phyloP scores from a whole-genome alignment of 495 filamentous ascomycete species.

The Glarea lozoyensis region DNA sequence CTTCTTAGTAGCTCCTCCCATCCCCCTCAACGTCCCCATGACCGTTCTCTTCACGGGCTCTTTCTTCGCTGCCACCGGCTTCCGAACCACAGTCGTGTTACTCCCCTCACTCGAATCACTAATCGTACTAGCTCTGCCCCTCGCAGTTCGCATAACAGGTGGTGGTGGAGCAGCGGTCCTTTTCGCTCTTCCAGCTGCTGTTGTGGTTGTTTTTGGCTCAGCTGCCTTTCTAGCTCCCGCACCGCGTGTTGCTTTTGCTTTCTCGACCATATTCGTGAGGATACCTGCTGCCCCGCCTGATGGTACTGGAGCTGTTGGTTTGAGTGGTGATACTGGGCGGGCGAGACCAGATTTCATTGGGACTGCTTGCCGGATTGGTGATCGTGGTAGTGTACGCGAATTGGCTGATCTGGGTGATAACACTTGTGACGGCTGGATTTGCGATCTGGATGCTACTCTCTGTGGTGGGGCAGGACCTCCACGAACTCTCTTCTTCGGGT shows the following conservation, averaged over 20 bases:
- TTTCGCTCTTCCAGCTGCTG: constrained; percentile 23
- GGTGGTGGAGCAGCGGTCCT: constrained; percentile 27
- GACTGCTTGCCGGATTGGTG: constrained; percentile 40
- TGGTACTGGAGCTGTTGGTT: constrained; percentile 31
- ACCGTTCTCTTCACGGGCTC: constrained; percentile 27
- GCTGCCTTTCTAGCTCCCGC: constrained; percentile 30
- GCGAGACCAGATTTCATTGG: constrained; percentile 40
- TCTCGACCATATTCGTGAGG: constrained; percentile 53
- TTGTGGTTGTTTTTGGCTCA: constrained; percentile 19
- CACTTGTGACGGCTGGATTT: constrained; percentile 38
- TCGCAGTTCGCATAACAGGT: constrained; percentile 27
- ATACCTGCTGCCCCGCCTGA: constrained; percentile 25
- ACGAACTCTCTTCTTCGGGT: constrained; percentile 49
- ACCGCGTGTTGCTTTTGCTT: constrained; percentile 36
- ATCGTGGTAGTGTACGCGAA: constrained; percentile 56
- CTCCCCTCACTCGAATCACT: constrained; percentile 42
- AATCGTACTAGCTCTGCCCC: constrained; percentile 35
- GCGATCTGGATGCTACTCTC: constrained; percentile 14
- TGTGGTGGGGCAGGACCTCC: constrained; percentile 21
- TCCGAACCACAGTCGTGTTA: constrained; percentile 30
- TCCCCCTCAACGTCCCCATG: constrained; percentile 32
- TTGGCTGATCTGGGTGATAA: constrained; percentile 79
- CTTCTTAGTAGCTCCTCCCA: constrained; percentile 28
- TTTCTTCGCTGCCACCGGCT: constrained; percentile 34
- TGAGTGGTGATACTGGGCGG: constrained; percentile 44